These are phyloP conservation scores for Beauveria rudraprayagi DNA, from an alignment of 2,329 filamentous ascomycete genomes.

Conservation along the genomic window DNA sequence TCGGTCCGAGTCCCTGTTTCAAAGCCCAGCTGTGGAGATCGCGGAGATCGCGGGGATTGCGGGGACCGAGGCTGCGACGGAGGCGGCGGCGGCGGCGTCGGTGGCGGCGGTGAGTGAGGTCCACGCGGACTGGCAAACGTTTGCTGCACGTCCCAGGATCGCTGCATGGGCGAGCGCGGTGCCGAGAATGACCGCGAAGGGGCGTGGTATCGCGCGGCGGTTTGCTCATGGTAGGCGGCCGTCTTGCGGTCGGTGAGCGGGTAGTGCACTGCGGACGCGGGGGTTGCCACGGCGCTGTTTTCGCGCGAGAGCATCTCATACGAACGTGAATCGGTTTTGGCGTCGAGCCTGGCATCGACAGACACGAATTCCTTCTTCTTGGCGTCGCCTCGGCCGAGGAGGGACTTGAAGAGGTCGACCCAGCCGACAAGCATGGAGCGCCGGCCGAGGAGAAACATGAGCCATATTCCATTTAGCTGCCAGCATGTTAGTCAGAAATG, in stretches of 20 bases:
- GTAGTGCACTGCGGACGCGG: constrained; percentile 32
- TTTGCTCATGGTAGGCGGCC: constrained; percentile 48
- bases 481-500: not conserved
- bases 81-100: not conserved
- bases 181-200: constrained; percentile 49
- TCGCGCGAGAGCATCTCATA: constrained; percentile 73
- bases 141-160: constrained; percentile 35
- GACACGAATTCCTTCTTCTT: constrained; percentile 78
- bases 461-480: constrained; percentile 77
- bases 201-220: constrained; percentile 43
- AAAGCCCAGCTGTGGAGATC: not conserved
- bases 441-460: constrained; percentile 71
- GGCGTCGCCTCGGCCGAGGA: constrained; percentile 30
- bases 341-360: constrained; percentile 61
- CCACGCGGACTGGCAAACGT: constrained; percentile 27
- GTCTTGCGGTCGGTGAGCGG: constrained; percentile 32
- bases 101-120: not conserved
- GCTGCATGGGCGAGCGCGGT: constrained; percentile 38
- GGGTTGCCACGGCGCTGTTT: constrained; percentile 46
- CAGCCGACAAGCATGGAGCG: constrained; percentile 82
- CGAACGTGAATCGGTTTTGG: constrained; percentile 56
- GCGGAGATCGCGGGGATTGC: not conserved
- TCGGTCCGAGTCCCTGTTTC: constrained; percentile 15
- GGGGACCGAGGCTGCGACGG: not conserved
- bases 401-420: constrained; percentile 53